phyloP scores from a whole-genome alignment of 352 stramenopile genomes.

The Pythium rhizo-oryzae region DNA sequence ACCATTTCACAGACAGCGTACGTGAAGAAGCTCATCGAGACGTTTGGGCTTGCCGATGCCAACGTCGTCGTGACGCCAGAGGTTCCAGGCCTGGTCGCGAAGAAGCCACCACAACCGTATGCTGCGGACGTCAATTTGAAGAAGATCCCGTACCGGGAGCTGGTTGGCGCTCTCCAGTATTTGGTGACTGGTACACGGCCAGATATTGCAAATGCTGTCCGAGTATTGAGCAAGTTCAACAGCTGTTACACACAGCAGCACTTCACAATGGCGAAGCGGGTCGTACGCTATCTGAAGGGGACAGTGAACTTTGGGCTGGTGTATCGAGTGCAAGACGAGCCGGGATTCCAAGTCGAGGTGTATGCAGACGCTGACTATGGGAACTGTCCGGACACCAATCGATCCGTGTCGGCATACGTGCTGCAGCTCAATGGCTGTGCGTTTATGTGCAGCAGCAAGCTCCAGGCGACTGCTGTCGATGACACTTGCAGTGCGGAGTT shows the following conservation, averaged over 20 bases:
- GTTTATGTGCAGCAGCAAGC: conserved; percentile 10
- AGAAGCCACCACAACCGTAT: neutral
- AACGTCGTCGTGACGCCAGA: neutral
- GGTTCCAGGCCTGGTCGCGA: neutral
- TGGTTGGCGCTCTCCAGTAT: conserved; percentile 21
- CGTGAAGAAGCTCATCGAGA: conserved; percentile 3
- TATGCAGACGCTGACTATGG: conserved; percentile 22
- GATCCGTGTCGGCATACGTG: conserved; percentile 16
- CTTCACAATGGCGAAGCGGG: conserved; percentile 21
- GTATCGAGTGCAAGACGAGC: neutral
- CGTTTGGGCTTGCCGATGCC: conserved; percentile 5
- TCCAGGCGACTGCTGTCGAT: conserved; percentile 4
- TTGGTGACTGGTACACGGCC: conserved; percentile 10
- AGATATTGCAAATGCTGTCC: conserved; percentile 26
- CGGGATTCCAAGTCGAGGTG: conserved; percentile 2
- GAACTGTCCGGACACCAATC: conserved; percentile 1
- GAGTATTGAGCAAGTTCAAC: conserved; percentile 8
- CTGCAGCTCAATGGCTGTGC: conserved; percentile 10
- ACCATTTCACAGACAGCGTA: conserved; percentile 17
- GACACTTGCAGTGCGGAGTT: conserved; percentile 23
- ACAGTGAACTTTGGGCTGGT: conserved; percentile 10
- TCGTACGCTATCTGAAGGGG: conserved; percentile 16
- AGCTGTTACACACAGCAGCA: conserved; percentile 15
- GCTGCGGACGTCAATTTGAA: conserved; percentile 15
- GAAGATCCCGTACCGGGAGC: conserved; percentile 17